Conservation (phyloP, 345 rosid species). For the Dimocarpus longan region DNA sequence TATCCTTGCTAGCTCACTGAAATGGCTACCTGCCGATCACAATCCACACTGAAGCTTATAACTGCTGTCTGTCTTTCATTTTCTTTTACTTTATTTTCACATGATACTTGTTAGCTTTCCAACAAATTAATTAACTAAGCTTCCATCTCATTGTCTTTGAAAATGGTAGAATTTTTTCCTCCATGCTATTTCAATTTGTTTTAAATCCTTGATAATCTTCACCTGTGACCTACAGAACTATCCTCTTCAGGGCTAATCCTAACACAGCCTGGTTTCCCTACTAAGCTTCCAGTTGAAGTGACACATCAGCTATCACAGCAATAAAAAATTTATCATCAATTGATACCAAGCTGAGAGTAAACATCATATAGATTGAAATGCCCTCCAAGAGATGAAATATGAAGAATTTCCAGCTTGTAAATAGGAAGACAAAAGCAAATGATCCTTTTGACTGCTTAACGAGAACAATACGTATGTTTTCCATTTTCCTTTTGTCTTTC, state of each 20-base stretch:
- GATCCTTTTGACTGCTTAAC: constrained; percentile 8
- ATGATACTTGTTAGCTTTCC: background rate
- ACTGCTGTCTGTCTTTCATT: background rate
- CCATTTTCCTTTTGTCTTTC: background rate
- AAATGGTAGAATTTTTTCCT: background rate
- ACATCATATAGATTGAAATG: background rate
- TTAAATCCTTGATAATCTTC: constrained; percentile 1
- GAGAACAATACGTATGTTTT: background rate
- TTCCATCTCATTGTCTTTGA: background rate
- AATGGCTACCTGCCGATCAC: background rate
- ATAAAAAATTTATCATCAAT: constrained; percentile 8
- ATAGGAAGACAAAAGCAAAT: background rate
- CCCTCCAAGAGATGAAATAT: background rate
- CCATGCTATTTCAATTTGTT: background rate
- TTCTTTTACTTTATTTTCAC: background rate
- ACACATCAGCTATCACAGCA: constrained; percentile 1
- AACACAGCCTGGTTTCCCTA: constrained; percentile 5
- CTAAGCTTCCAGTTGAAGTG: background rate
- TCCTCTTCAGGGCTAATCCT: background rate
- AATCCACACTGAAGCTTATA: background rate
- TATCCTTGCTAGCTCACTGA: constrained; percentile 3
- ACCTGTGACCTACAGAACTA: background rate
- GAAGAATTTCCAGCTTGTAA: constrained; percentile 1
- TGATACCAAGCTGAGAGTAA: background rate
- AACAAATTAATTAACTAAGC: background rate